Percentiles rank a stretch among this genome's conserved stretches.
These are phyloP conservation scores for Cladosporium sp. DNA, from an alignment of 2,329 filamentous ascomycete genomes.

Conservation along the genomic window DNA sequence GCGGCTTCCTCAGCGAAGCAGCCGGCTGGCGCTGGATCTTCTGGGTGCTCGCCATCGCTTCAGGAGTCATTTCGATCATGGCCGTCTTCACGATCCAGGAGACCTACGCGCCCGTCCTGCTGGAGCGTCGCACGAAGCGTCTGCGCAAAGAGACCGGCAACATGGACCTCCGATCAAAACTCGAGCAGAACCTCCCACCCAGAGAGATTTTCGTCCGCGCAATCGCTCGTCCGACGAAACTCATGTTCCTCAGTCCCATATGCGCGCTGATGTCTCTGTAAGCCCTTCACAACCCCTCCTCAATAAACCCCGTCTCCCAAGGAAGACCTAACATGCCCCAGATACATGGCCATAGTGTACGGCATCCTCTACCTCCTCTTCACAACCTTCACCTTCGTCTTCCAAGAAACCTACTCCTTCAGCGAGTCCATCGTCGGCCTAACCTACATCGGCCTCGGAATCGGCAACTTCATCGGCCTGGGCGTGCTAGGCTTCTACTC, in stretches of 20 bases:
- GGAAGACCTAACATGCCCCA: no score
- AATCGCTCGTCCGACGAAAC: conserved; percentile 34
- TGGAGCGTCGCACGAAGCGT: conserved; percentile 45
- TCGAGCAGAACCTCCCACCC: conserved; percentile 35
- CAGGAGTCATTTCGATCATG: conserved; percentile 39
- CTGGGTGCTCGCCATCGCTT: conserved; percentile 36
- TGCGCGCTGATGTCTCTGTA: conserved; percentile 44
- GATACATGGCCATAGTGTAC: conserved; percentile 46
- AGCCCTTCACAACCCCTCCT: conserved; percentile 30
- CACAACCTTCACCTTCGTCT: conserved; percentile 49
- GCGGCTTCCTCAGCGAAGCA: conserved; percentile 24
- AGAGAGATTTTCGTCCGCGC: conserved; percentile 41
- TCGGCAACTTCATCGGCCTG: conserved; percentile 40
- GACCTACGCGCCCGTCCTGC: conserved; percentile 42
- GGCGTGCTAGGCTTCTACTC: conserved; percentile 32
- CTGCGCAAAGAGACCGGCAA: conserved; percentile 43
- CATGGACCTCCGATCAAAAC: conserved; percentile 27
- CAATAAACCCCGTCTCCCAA: no score
- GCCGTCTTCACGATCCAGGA: conserved; percentile 48
- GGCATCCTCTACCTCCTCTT: conserved; percentile 49
- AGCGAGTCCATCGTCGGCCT: conserved; percentile 43
- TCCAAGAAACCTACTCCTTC: conserved; percentile 43
- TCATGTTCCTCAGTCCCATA: conserved; percentile 42
- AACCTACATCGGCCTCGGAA: conserved; percentile 51
- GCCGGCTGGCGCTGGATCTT: conserved; percentile 28